phyloP scores from a whole-genome alignment of 805 yeast species.

The Starmerella bombi region DNA sequence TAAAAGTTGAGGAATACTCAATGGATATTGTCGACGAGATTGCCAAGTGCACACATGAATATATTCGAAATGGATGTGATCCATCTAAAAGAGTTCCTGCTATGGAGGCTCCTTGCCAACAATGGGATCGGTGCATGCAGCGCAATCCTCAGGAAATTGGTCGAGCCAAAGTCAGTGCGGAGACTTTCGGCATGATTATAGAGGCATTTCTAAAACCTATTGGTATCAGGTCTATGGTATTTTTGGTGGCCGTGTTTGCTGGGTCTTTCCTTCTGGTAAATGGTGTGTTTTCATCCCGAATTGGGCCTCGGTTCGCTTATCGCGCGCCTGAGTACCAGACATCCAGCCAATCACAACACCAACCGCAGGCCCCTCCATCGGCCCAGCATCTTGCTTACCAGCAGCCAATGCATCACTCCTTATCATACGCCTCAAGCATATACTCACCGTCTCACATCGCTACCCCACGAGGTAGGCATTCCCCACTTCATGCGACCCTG shows the following conservation, averaged over 20 bases:
- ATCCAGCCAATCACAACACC: not conserved
- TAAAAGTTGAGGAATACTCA: conserved; percentile 51
- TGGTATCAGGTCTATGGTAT: conserved; percentile 50
- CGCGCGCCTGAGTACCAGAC: too few species aligned
- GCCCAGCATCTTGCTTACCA: not conserved
- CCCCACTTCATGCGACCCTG: conserved; percentile 6
- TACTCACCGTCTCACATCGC: conserved; percentile 5
- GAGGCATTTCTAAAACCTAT: conserved; percentile 64
- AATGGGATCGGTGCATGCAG: conserved; percentile 75
- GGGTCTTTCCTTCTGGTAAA: conserved; percentile 26
- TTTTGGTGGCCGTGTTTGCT: conserved; percentile 20
- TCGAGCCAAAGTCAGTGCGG: conserved; percentile 61
- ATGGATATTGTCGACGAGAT: conserved; percentile 51
- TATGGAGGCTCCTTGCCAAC: conserved; percentile 50
- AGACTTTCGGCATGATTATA: conserved; percentile 67
- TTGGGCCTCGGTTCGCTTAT: conserved; percentile 17
- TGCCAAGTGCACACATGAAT: conserved; percentile 55
- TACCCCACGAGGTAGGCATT: conserved; percentile 5
- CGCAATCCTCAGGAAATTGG: conserved; percentile 57
- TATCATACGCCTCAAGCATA: not conserved
- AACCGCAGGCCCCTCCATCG: not conserved
- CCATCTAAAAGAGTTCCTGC: conserved; percentile 60
- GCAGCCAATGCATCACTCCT: not conserved
- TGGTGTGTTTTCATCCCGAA: conserved; percentile 22
- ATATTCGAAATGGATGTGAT: conserved; percentile 54